Base-by-base conservation (phyloP, 2,329 filamentous ascomycete genomes). In the Verticillium isaacii region DNA sequence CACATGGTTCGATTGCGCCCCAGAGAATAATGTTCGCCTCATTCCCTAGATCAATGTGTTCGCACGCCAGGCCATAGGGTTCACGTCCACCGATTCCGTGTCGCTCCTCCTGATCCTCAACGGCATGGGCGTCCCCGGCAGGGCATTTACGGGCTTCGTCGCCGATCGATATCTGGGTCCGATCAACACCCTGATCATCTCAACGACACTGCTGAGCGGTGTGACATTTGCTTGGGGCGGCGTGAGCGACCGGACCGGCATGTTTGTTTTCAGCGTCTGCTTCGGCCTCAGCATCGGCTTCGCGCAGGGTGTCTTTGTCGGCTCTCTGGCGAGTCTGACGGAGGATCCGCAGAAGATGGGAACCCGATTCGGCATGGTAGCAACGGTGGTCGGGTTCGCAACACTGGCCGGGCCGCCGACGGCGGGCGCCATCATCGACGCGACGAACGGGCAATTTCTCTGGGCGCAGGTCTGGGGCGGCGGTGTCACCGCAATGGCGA, bases 91-190 rank as follows among this genome's bases (percentile, higher is more conserved):
- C 5, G 77, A 82, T 6, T 81, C 82, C 2, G 79, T 86, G 63
- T 79, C 79, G 32, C 73, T 88, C 2, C 76, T 89, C 1, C 74
- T 89, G 56, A 78, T 87, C 19, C 77, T 82, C 15, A 87, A 88
- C 64, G 83, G 78, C 9, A 73, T 85, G 17, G 85, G 85, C 1
- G 77, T 88, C 3, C 69, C 83, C 0, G 78, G 80, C n/a, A 83
- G 86, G 0, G 71, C 85, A 1, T 65, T 86, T 1, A 79, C 82
- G 0, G 81, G 80, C 14, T 79, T 78, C 63, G 67, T 88, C 6
- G 84, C 84, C 0, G 84, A 88, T 68, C 74, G 65, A 62, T 66
- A 73, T 59, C 72, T 83, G 2, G 86, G 86, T 0, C 78, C 83
- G 0, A 74, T 87, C 57, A 88, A 88, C 66, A 77, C 80, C 1